These are phyloP conservation scores for Hypoxylon rubiginosum DNA, from an alignment of 2,329 filamentous ascomycete species.

Conservation along the genomic window DNA sequence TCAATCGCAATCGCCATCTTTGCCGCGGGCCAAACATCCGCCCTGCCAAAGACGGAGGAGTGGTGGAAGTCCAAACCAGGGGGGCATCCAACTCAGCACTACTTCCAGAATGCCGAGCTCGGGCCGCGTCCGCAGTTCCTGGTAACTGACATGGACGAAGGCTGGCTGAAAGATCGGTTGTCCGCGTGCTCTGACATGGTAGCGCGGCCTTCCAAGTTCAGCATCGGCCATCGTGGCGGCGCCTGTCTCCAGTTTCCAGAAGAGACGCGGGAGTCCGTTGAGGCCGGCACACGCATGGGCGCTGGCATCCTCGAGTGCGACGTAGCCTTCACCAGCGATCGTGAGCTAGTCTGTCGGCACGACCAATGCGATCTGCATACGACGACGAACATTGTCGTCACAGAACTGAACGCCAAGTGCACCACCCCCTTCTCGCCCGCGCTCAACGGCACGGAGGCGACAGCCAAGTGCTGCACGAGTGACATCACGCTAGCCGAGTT, in stretches of 20 bases:
- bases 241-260: conserved; percentile 74
- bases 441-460: conserved; percentile 63
- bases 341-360: conserved; percentile 76
- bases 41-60: conserved; percentile 29
- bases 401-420: conserved; percentile 75
- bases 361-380: conserved; percentile 77
- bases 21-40: conserved; percentile 21
- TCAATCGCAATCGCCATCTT: conserved; percentile 13
- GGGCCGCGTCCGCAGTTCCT: conserved; percentile 76
- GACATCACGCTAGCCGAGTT: conserved; percentile 78
- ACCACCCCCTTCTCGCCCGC: conserved; percentile 72
- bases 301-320: conserved; percentile 77
- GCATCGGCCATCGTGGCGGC: conserved; percentile 73
- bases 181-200: conserved; percentile 68
- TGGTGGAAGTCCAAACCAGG: conserved; percentile 26
- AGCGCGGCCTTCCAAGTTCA: conserved; percentile 66
- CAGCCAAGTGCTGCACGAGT: conserved; percentile 77
- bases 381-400: conserved; percentile 75
- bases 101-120: conserved; percentile 63
- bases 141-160: conserved; percentile 71
- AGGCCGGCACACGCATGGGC: conserved; percentile 76
- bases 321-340: conserved; percentile 75
- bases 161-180: conserved; percentile 71
- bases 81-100: conserved; percentile 27
- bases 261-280: conserved; percentile 70